Percentiles rank a stretch among this genome's conserved stretches.
Conservation (phyloP, 495 filamentous ascomycete species). For the Penicillium robsamsonii region DNA sequence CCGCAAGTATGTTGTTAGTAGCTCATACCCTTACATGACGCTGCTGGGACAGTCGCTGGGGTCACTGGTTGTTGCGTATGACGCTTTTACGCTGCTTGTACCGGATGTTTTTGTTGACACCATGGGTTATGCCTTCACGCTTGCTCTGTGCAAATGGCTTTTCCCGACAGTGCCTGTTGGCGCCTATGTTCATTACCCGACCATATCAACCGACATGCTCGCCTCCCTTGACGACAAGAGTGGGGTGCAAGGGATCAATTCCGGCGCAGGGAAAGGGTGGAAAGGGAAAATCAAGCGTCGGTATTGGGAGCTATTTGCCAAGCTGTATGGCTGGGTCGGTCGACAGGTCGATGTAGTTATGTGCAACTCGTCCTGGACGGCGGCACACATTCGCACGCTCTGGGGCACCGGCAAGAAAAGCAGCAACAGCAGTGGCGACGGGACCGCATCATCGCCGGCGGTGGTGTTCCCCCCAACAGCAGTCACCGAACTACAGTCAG, state of each 20-base stretch:
- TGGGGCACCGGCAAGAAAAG: conserved; percentile 58
- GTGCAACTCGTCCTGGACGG: conserved; percentile 96
- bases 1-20: conserved; percentile 76
- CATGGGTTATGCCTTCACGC: conserved; percentile 93
- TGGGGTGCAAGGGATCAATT: conserved; percentile 75
- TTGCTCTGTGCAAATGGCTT: conserved; percentile 76
- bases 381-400: conserved; percentile 72
- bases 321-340: conserved; percentile 76
- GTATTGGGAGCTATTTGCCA: conserved; percentile 87
- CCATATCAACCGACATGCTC: conserved; percentile 98
- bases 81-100: conserved; percentile 87
- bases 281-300: conserved; percentile 64
- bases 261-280: conserved; percentile 68
- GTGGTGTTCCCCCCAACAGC: conserved; percentile 92
- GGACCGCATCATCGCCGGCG: conserved; percentile 31
- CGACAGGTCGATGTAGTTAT: conserved; percentile 84
- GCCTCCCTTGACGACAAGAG: conserved; percentile 66
- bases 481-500: conserved; percentile 72
- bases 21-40: conserved; percentile 88
- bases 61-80: conserved; percentile 79
- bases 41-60: conserved; percentile 91
- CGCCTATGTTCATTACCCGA: conserved; percentile 97
- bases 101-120: conserved; percentile 96
- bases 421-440: conserved; percentile 32
- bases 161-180: conserved; percentile 80